Percentiles rank a stretch among this genome's conserved stretches.
Evolutionary conservation across 176 grass and related monocot genomes (phyloP).

Genomic region (Musa acuminata): DNA sequence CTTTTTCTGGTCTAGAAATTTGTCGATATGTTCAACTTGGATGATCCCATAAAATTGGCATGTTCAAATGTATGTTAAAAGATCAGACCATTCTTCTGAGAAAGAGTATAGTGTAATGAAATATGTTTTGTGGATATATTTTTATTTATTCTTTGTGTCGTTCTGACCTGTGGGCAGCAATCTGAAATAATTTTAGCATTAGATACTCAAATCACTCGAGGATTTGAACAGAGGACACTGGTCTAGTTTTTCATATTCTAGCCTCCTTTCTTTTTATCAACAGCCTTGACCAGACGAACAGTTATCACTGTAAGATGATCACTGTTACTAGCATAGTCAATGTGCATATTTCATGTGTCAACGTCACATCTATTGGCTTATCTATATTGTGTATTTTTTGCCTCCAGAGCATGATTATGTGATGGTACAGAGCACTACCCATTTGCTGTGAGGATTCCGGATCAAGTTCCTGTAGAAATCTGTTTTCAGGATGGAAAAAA

Average conservation of each 20-base stretch:
- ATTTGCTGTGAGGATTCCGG: neutral
- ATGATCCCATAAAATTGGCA: neutral
- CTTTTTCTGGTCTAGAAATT: slow-evolving; percentile 13
- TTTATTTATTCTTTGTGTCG: slow-evolving; percentile 16
- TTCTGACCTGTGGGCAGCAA: slow-evolving; percentile 13
- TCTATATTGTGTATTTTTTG: neutral
- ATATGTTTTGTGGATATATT: neutral
- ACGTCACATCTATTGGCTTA: neutral
- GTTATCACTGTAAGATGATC: neutral
- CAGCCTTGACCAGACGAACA: neutral
- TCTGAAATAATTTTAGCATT: slow-evolving; percentile 45
- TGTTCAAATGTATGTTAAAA: slow-evolving; percentile 3
- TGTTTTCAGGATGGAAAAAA: neutral
- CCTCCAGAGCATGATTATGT: slow-evolving; percentile 10
- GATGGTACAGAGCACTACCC: neutral
- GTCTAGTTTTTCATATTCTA: slow-evolving; percentile 26
- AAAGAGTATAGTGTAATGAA: neutral
- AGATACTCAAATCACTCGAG: slow-evolving; percentile 26
- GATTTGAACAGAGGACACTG: slow-evolving; percentile 10
- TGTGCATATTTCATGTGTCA: neutral
- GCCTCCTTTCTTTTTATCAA: slow-evolving; percentile 1
- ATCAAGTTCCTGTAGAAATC: neutral
- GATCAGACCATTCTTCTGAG: neutral
- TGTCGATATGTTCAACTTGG: neutral
- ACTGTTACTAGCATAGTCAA: slow-evolving; percentile 12